Evolutionary conservation across 2,329 filamentous ascomycete genomes (phyloP).

Genomic region (Aspergillus hiratsukae): DNA sequence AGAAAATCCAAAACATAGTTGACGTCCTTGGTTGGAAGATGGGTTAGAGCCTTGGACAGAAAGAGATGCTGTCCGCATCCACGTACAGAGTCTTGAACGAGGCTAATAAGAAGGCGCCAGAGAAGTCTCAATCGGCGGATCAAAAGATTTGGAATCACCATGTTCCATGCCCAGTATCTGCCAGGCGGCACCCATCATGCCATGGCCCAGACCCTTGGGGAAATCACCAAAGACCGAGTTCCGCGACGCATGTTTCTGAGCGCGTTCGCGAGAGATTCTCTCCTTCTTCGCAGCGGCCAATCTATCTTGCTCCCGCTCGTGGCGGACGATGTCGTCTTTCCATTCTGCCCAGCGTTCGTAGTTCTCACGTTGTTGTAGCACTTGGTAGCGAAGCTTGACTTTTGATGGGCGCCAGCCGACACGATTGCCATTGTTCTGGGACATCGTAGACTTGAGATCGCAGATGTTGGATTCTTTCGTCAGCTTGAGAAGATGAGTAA

Average conservation of each 20-base stretch:
- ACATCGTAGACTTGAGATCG: conserved; percentile 35
- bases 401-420: conserved; percentile 40
- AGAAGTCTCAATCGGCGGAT: conserved; percentile 12
- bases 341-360: conserved; percentile 45
- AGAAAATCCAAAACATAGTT: neutral
- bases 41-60: neutral
- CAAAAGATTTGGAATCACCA: conserved; percentile 21
- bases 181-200: conserved; percentile 41
- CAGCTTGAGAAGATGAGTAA: conserved; percentile 39
- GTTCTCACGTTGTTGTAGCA: conserved; percentile 42
- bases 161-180: conserved; percentile 39
- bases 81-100: neutral
- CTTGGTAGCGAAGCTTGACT: conserved; percentile 40
- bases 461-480: conserved; percentile 39
- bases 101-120: conserved; percentile 5
- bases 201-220: conserved; percentile 31
- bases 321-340: conserved; percentile 37
- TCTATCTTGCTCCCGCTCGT: conserved; percentile 35
- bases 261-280: conserved; percentile 24
- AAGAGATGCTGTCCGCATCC: neutral
- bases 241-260: conserved; percentile 20
- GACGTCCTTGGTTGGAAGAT: neutral
- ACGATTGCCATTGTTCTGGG: conserved; percentile 22
- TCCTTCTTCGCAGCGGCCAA: conserved; percentile 31
- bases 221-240: conserved; percentile 29